Conservation (phyloP, 257 asterid genomes). For the Solanum pinnatisectum region DNA sequence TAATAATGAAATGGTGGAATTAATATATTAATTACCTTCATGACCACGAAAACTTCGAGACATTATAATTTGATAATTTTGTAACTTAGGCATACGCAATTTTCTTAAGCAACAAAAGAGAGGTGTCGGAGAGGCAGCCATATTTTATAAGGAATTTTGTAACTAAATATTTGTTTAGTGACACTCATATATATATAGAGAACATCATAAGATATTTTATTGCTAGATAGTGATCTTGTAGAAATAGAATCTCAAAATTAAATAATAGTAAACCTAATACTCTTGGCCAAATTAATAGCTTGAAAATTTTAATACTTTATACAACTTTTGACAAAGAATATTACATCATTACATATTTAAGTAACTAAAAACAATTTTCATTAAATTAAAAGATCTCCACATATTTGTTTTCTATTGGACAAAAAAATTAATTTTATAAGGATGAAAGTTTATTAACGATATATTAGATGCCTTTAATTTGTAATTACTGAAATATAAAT, state of each 20-base stretch:
- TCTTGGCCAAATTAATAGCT: not conserved
- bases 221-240: not conserved
- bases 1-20: not conserved
- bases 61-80: slow-evolving; percentile 14
- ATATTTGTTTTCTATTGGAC: too few relatives aligned
- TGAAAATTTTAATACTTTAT: too few relatives aligned
- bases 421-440: not conserved
- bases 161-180: not conserved
- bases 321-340: not conserved
- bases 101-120: slow-evolving; percentile 4
- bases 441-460: not conserved
- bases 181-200: not conserved
- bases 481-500: too few relatives aligned
- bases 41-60: slow-evolving; percentile 17
- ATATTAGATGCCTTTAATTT: too few relatives aligned
- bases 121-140: slow-evolving; percentile 12
- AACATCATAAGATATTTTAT: not conserved
- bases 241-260: not conserved
- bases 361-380: not conserved
- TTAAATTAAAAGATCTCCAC: not conserved
- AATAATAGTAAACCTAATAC: too few relatives aligned
- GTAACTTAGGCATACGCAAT: slow-evolving; percentile 8
- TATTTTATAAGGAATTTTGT: not conserved
- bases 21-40: slow-evolving; percentile 20
- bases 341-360: not conserved